phyloP scores from a whole-genome alignment of 2,329 filamentous ascomycete genomes.

The Coniochaeta sp. region DNA sequence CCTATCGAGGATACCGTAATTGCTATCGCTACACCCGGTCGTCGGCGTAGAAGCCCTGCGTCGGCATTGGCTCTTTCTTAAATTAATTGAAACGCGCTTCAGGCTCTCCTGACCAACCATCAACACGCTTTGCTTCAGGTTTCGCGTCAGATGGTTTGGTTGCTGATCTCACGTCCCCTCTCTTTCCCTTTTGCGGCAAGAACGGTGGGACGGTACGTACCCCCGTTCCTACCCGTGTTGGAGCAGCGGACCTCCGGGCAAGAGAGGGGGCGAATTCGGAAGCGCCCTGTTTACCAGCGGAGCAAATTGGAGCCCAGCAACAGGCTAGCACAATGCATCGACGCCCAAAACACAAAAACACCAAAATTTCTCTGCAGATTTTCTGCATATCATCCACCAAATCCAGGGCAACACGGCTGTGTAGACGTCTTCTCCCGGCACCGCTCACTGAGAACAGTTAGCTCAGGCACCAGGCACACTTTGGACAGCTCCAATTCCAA shows the following conservation, averaged over 20 bases:
- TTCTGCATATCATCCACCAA: conserved; percentile 1
- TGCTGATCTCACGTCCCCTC: conserved; percentile 1
- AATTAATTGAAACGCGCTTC: conserved; percentile 18
- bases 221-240: not conserved
- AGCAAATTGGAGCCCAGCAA: conserved; percentile 11
- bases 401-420: not conserved
- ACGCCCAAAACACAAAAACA: conserved; percentile 14
- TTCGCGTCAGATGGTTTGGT: conserved; percentile 12
- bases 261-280: conserved; percentile 7
- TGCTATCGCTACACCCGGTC: not conserved
- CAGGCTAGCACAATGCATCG: conserved; percentile 15
- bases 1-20: not conserved
- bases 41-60: not conserved
- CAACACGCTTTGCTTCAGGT: conserved; percentile 11
- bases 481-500: not conserved
- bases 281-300: conserved; percentile 7
- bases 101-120: conserved; percentile 17
- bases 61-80: conserved; percentile 15
- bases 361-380: conserved; percentile 2
- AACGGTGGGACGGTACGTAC: not conserved
- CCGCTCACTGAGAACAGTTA: not conserved
- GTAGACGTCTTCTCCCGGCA: not conserved
- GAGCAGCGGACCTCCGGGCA: not conserved
- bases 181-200: not conserved
- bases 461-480: not conserved